These are phyloP conservation scores for Saccharum officinarum DNA, from an alignment of 176 grass and related monocot species.

Conservation along the genomic window DNA sequence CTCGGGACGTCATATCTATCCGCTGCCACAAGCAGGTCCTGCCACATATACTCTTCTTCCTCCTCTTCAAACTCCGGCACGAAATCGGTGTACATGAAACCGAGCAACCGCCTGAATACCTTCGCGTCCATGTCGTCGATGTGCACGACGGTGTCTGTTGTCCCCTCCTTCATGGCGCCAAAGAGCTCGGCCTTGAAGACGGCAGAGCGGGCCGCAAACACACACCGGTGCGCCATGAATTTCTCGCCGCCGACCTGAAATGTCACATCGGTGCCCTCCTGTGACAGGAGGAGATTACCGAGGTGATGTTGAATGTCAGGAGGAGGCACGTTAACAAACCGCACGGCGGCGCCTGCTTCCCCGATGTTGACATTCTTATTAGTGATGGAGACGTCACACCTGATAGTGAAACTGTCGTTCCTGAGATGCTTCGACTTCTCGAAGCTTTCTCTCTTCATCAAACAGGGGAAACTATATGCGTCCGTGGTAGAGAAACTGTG, in stretches of 20 bases:
- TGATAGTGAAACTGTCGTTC: conserved; percentile 6
- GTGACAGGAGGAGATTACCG: background rate
- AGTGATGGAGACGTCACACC: background rate
- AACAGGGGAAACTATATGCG: background rate
- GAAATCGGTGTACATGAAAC: conserved; percentile 24
- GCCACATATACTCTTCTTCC: background rate
- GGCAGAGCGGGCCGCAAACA: background rate
- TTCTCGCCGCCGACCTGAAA: conserved; percentile 19
- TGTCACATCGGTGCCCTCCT: conserved; percentile 15
- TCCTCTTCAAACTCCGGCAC: background rate
- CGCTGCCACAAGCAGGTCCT: conserved; percentile 42
- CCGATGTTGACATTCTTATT: background rate
- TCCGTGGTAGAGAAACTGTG: background rate
- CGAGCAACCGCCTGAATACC: background rate
- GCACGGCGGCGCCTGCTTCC: background rate
- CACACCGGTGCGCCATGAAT: background rate
- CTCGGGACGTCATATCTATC: conserved; percentile 38
- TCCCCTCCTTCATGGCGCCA: conserved; percentile 21
- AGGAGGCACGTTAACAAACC: background rate
- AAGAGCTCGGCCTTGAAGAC: conserved; percentile 22
- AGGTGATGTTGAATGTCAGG: background rate
- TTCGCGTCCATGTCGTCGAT: conserved; percentile 17
- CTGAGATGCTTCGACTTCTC: background rate
- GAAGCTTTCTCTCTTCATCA: background rate
- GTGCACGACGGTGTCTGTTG: background rate